Evolutionary conservation across 2,329 filamentous ascomycete species (phyloP).

Genomic region (Ascomycota sp.): DNA sequence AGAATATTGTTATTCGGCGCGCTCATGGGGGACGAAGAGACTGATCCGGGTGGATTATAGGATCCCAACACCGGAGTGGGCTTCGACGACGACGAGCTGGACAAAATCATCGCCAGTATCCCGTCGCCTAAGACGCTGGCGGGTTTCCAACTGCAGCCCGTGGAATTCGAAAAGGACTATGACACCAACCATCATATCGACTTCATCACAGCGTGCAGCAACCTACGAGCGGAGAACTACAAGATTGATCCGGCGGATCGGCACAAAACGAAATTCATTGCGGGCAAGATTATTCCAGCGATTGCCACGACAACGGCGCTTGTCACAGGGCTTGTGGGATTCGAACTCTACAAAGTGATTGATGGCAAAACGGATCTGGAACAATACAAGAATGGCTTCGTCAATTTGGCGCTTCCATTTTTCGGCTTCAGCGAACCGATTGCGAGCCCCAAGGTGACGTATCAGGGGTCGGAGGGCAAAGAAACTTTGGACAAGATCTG

Average conservation of each 20-base stretch:
- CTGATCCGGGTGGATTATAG: constrained; percentile 10
- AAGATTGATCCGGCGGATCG: constrained; percentile 82
- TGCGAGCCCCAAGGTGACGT: constrained; percentile 78
- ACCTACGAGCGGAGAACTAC: constrained; percentile 93
- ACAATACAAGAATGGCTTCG: constrained; percentile 97
- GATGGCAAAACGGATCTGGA: constrained; percentile 94
- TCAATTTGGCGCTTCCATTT: constrained; percentile 91
- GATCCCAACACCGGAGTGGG: constrained; percentile 56
- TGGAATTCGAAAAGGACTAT: constrained; percentile 98
- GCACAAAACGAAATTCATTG: constrained; percentile 99
- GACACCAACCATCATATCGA: constrained; percentile 97
- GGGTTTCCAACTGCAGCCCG: constrained; percentile 74
- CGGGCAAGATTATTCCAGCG: constrained; percentile 96
- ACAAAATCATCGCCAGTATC: constrained; percentile 50
- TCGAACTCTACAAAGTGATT: constrained; percentile 91
- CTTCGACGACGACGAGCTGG: constrained; percentile 59
- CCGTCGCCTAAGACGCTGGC: constrained; percentile 63
- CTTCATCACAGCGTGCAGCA: constrained; percentile 95
- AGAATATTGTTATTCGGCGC: too few species aligned
- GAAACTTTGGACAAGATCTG: constrained; percentile 88
- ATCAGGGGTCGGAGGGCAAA: constrained; percentile 57
- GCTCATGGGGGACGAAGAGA: neutral
- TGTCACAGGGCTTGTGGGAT: constrained; percentile 77
- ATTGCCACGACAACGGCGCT: constrained; percentile 94
- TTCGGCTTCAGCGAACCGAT: constrained; percentile 98